A percentile compares a stretch with the other conserved stretches of the same genome.
These are phyloP conservation scores for California macrophylla DNA, from an alignment of 441 rosid species.

Conservation along the genomic window DNA sequence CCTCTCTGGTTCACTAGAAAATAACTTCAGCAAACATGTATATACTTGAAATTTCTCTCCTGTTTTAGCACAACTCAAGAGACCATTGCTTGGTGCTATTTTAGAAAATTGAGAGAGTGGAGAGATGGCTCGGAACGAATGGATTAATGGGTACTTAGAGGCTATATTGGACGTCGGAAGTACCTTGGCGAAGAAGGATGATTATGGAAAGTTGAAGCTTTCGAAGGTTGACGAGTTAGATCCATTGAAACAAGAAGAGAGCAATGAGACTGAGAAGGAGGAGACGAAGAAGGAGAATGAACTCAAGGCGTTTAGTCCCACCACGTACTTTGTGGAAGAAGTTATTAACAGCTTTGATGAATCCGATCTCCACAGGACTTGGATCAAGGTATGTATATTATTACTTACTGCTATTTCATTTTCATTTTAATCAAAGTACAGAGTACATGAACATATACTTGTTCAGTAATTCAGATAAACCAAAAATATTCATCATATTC, in stretches of 20 bases:
- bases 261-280: not conserved
- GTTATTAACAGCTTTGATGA: constrained; percentile 59
- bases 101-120: not conserved
- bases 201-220: constrained; percentile 38
- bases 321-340: constrained; percentile 61
- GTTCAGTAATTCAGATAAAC: not conserved
- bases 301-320: constrained; percentile 46
- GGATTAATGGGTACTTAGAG: constrained; percentile 88
- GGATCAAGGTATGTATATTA: constrained; percentile 45
- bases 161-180: constrained; percentile 80
- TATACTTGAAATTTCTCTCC: not conserved
- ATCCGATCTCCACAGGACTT: constrained; percentile 53
- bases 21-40: not conserved
- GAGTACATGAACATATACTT: not conserved
- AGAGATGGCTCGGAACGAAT: constrained; percentile 76
- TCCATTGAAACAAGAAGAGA: not conserved
- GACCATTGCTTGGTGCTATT: not conserved
- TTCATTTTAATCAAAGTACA: not conserved
- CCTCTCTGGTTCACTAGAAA: not conserved
- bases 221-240: constrained; percentile 32
- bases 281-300: constrained; percentile 26
- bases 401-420: not conserved
- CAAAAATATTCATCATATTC: not conserved
- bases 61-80: not conserved
- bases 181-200: constrained; percentile 34